Evolutionary conservation across 495 filamentous ascomycete genomes (phyloP).

Genomic region (Hypomontagnella submonticulosa): DNA sequence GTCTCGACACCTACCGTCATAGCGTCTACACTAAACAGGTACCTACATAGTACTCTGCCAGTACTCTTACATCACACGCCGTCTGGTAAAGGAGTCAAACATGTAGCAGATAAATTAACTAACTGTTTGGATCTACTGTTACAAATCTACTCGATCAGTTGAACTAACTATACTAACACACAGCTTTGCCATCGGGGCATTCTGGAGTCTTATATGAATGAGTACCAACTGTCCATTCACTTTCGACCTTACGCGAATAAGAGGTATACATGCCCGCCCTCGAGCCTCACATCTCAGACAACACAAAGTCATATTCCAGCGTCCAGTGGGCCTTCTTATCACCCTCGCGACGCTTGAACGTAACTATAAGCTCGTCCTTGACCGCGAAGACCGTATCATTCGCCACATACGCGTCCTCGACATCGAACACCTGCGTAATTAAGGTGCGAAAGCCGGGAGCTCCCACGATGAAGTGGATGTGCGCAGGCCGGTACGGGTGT

Average conservation of each 20-base stretch:
- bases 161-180: no score
- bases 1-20: not conserved
- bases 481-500: conserved; percentile 77
- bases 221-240: no score
- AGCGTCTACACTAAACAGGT: not conserved
- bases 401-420: conserved; percentile 67
- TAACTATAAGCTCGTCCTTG: conserved; percentile 77
- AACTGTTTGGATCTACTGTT: no score
- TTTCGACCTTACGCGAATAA: not conserved
- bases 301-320: conserved; percentile 65
- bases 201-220: no score
- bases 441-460: conserved; percentile 60
- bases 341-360: conserved; percentile 67
- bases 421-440: conserved; percentile 80
- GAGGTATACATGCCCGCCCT: not conserved
- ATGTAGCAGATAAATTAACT: no score
- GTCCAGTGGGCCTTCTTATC: conserved; percentile 71
- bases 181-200: no score
- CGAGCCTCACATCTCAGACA: conserved; percentile 49
- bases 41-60: no score
- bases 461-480: conserved; percentile 78
- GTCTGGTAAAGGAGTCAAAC: no score
- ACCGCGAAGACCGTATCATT: conserved; percentile 82
- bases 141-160: no score
- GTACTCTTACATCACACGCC: no score